A percentile compares a stretch with the other conserved stretches of the same genome.
Evolutionary conservation across 2,329 filamentous ascomycete genomes (phyloP).

Genomic region (Trichoderma hamatum): DNA sequence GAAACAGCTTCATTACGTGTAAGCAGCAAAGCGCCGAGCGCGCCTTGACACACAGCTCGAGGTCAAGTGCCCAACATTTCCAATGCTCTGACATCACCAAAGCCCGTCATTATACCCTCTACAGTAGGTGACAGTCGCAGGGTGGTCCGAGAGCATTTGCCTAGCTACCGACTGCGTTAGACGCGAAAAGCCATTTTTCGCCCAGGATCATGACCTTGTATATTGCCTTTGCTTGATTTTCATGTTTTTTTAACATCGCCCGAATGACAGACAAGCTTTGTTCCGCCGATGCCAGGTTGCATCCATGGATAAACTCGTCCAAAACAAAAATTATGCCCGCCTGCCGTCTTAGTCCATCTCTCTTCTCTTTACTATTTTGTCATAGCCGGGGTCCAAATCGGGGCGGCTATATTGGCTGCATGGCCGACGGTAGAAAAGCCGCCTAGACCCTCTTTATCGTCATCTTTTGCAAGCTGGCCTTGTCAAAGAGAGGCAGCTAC

Average conservation of each 20-base stretch:
- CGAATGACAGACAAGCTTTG: not conserved
- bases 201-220: not conserved
- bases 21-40: not conserved
- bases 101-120: not conserved
- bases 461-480: slow-evolving; percentile 5
- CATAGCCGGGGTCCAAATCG: not conserved
- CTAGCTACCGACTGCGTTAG: not conserved
- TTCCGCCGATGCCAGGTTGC: slow-evolving; percentile 12
- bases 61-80: not conserved
- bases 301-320: not conserved
- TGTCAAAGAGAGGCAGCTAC: slow-evolving; percentile 20
- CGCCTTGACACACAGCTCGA: not conserved
- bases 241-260: not conserved
- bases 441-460: not conserved
- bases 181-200: not conserved
- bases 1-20: not conserved
- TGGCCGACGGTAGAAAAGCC: not conserved
- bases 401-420: slow-evolving; percentile 5
- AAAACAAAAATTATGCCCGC: not conserved
- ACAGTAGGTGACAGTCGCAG: slow-evolving; percentile 13
- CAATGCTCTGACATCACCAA: slow-evolving; percentile 5
- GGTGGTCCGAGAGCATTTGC: slow-evolving; percentile 13
- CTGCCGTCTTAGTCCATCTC: not conserved
- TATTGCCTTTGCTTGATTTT: not conserved
- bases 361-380: not conserved